phyloP scores from a whole-genome alignment of 495 filamentous ascomycete genomes.

The Wilcoxina mikolae region DNA sequence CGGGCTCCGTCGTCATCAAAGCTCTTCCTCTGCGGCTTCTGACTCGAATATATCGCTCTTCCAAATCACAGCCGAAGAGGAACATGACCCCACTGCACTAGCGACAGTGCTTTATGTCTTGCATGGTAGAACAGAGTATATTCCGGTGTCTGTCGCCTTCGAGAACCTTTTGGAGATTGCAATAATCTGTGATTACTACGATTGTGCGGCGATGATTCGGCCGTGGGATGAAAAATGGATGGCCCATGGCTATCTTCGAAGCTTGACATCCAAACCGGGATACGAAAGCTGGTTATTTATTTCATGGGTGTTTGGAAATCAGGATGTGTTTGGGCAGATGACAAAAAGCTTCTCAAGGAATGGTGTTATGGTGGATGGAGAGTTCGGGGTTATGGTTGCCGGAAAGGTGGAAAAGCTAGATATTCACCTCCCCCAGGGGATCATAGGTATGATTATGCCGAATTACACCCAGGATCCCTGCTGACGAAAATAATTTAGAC shows the following conservation, averaged over 20 bases:
- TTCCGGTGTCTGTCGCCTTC: constrained; percentile 14
- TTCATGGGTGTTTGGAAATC: constrained; percentile 17
- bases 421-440: neutral
- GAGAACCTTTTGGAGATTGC: constrained; percentile 15
- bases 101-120: constrained; percentile 16
- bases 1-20: no score
- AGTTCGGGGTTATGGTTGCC: neutral
- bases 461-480: neutral
- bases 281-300: constrained; percentile 23
- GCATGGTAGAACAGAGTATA: constrained; percentile 12
- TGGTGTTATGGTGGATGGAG: neutral
- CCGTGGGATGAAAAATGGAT: constrained; percentile 16
- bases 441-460: neutral
- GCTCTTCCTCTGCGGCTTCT: neutral
- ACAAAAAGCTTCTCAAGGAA: neutral
- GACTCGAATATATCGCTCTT: no score
- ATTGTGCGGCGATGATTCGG: constrained; percentile 14
- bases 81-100: constrained; percentile 15
- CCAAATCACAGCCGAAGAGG: constrained; percentile 7
- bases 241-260: neutral
- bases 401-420: neutral
- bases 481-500: neutral
- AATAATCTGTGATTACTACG: constrained; percentile 23
- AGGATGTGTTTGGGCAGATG: constrained; percentile 6
- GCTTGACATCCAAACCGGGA: neutral